phyloP scores from a whole-genome alignment of 2,329 filamentous ascomycete genomes.

The Penicillium polonicum region DNA sequence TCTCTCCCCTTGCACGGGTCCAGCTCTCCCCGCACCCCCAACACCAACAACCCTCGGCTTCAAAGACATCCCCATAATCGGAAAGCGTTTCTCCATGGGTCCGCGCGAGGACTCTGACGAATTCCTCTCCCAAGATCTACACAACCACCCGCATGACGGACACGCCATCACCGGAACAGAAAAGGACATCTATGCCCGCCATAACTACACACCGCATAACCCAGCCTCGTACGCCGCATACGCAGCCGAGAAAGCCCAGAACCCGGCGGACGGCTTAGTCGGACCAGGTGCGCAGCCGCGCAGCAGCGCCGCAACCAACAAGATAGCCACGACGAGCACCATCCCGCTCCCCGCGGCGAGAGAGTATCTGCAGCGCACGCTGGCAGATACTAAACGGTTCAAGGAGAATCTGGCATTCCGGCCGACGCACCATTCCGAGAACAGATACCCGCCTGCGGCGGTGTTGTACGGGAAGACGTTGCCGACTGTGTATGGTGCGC shows the following conservation, averaged over 20 bases:
- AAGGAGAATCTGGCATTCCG: conserved; percentile 69
- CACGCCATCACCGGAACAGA: conserved; percentile 9
- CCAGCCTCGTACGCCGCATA: conserved; percentile 12
- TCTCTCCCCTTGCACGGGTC: conserved; percentile 73
- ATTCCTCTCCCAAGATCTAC: conserved; percentile 22
- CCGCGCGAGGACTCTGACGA: conserved; percentile 14
- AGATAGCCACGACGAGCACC: conserved; percentile 37
- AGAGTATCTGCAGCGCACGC: conserved; percentile 71
- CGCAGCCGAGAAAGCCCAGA: conserved; percentile 14
- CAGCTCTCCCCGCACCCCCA: conserved; percentile 59
- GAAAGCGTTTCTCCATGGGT: conserved; percentile 38
- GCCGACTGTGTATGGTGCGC: conserved; percentile 79
- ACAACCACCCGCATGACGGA: conserved; percentile 8
- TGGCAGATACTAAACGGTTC: conserved; percentile 70
- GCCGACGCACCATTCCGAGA: conserved; percentile 59
- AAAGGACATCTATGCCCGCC: conserved; percentile 6
- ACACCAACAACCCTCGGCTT: conserved; percentile 36
- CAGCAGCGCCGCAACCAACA: conserved; percentile 28
- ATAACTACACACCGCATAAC: conserved; percentile 3
- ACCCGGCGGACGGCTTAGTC: conserved; percentile 31
- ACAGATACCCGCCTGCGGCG: conserved; percentile 76
- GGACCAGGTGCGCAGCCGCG: conserved; percentile 28
- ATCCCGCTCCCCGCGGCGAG: conserved; percentile 56
- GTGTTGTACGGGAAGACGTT: conserved; percentile 84
- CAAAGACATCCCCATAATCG: conserved; percentile 41